phyloP scores from a whole-genome alignment of 139 green algal species.

The Picochlorum costavermella region DNA sequence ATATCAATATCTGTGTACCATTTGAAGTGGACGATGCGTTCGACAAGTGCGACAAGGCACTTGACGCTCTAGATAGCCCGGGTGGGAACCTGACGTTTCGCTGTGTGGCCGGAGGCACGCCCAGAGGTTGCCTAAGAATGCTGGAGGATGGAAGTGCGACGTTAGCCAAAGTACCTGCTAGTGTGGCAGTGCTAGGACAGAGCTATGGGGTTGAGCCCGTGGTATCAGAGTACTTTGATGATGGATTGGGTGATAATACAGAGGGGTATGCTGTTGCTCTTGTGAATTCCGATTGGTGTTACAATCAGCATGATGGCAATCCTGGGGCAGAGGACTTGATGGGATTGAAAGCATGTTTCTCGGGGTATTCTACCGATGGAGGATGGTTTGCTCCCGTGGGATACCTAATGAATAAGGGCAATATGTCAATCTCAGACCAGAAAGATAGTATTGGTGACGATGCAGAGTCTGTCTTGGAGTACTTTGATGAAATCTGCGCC shows the following conservation, averaged over 20 bases:
- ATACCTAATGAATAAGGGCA: not conserved
- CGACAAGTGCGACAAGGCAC: not conserved
- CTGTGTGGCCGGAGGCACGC: not conserved
- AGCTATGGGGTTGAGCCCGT: not conserved
- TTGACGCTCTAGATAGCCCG: not conserved
- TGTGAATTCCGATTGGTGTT: conserved; percentile 3
- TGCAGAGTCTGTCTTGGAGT: conserved; percentile 1
- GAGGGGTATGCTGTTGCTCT: conserved; percentile 7
- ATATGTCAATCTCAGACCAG: conserved; percentile 1
- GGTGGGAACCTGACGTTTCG: not conserved
- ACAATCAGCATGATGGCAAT: not conserved
- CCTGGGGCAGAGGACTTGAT: not conserved
- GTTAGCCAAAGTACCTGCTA: conserved; percentile 2
- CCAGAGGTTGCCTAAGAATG: conserved; percentile 3
- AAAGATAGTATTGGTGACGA: conserved; percentile 1
- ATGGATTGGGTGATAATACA: not conserved
- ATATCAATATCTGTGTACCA: not conserved
- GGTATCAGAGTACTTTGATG: not conserved
- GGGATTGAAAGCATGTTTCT: conserved; percentile 7
- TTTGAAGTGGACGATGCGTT: not conserved
- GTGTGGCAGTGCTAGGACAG: not conserved
- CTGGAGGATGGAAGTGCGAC: not conserved
- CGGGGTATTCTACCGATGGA: conserved; percentile 3
- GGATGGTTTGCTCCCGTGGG: conserved; percentile 6
- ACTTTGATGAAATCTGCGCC: conserved; percentile 7